These are phyloP conservation scores for Venturia nashicola DNA, from an alignment of 2,329 filamentous ascomycete genomes.

Conservation along the genomic window DNA sequence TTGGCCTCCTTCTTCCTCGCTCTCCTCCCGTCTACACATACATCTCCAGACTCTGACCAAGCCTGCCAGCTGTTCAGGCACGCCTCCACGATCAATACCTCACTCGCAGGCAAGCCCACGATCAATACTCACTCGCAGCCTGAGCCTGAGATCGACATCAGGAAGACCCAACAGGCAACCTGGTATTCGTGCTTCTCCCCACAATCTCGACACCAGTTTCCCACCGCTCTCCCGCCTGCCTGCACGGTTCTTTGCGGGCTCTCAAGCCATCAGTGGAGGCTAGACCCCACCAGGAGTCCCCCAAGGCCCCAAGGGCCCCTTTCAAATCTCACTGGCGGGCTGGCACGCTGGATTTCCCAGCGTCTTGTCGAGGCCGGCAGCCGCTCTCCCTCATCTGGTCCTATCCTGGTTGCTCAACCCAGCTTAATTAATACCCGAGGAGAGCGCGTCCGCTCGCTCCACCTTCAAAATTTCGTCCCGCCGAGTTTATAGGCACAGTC, in stretches of 20 bases:
- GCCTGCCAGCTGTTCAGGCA: too few species aligned
- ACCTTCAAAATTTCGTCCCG: constrained; percentile 5
- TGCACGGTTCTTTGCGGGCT: too few species aligned
- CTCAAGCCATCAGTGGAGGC: not conserved
- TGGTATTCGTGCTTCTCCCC: not conserved
- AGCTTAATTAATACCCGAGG: not conserved
- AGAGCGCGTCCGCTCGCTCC: not conserved
- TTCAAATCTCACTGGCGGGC: too few species aligned
- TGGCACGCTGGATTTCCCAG: too few species aligned
- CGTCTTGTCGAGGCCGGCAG: not conserved
- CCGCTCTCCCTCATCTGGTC: not conserved
- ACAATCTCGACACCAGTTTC: not conserved
- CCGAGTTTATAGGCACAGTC: not conserved
- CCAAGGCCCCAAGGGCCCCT: too few species aligned
- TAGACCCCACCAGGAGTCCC: not conserved
- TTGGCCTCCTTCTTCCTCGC: too few species aligned
- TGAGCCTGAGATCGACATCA: not conserved
- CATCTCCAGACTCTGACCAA: too few species aligned
- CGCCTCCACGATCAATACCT: too few species aligned
- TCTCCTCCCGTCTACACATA: too few species aligned
- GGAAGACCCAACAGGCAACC: not conserved
- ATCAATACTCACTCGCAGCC: constrained; percentile 1
- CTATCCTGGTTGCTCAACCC: not conserved
- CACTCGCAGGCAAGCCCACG: not conserved
- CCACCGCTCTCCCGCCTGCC: too few species aligned